phyloP scores from a whole-genome alignment of 2,329 filamentous ascomycete species.

The Dactylonectria estremocensis region DNA sequence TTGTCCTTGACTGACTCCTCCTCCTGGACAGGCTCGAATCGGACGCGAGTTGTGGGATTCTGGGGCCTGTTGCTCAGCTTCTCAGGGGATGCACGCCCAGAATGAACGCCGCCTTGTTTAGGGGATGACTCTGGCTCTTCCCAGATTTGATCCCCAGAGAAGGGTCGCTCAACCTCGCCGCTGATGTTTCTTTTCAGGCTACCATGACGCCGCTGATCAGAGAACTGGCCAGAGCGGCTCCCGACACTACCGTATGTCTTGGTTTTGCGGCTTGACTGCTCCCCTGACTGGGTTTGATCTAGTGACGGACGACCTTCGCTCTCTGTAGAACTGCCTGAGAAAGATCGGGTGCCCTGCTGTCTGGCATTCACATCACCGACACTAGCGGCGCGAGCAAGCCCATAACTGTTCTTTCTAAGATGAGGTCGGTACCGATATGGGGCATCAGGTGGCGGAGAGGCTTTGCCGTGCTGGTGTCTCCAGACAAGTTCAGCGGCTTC shows the following conservation, averaged over 20 bases:
- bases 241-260: slow-evolving; percentile 61
- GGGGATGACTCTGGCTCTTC: slow-evolving; percentile 79
- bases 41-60: slow-evolving; percentile 52
- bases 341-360: slow-evolving; percentile 60
- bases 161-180: slow-evolving; percentile 76
- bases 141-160: slow-evolving; percentile 87
- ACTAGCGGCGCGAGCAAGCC: slow-evolving; percentile 75
- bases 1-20: slow-evolving; percentile 52
- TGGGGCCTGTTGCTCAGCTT: slow-evolving; percentile 53
- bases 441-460: slow-evolving; percentile 70
- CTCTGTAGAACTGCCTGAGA: slow-evolving; percentile 68
- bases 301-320: slow-evolving; percentile 57
- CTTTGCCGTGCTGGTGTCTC: slow-evolving; percentile 76
- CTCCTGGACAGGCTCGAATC: slow-evolving; percentile 60
- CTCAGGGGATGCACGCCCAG: slow-evolving; percentile 52
- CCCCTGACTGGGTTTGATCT: slow-evolving; percentile 40
- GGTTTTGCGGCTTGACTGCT: slow-evolving; percentile 42
- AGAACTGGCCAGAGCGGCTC: slow-evolving; percentile 53
- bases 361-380: slow-evolving; percentile 59
- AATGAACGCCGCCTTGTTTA: slow-evolving; percentile 29
- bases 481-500: slow-evolving; percentile 86
- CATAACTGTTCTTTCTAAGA: slow-evolving; percentile 80
- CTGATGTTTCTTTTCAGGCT: slow-evolving; percentile 80
- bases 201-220: slow-evolving; percentile 70
- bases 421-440: slow-evolving; percentile 79